These are phyloP conservation scores for Leccinum rimulosum DNA, from an alignment of 768 basidiomycete species.

Conservation along the genomic window DNA sequence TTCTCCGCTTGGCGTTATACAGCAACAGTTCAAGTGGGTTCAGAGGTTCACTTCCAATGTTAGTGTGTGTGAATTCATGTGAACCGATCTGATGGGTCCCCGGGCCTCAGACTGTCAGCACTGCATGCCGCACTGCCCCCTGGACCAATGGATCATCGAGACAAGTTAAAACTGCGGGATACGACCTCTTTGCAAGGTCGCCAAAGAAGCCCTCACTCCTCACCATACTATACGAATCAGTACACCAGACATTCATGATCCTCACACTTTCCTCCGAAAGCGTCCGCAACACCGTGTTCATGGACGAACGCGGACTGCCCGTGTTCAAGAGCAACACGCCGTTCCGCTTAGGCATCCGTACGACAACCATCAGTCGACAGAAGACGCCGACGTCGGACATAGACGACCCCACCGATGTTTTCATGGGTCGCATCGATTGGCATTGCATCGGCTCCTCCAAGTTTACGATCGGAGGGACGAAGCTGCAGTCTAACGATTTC, in stretches of 20 bases:
- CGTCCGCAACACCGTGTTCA: conserved; percentile 28
- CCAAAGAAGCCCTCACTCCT: not conserved
- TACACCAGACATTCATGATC: conserved; percentile 14
- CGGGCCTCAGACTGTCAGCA: too few relatives aligned
- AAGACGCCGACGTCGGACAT: conserved; percentile 1
- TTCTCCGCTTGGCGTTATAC: not conserved
- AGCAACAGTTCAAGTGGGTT: not conserved
- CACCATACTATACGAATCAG: not conserved
- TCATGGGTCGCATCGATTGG: conserved; percentile 35
- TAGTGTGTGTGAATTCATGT: not conserved
- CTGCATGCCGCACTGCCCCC: not conserved
- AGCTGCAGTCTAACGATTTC: conserved; percentile 25
- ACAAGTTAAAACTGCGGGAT: not conserved
- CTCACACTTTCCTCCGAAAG: conserved; percentile 26
- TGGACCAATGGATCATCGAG: not conserved
- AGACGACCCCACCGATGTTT: conserved; percentile 22
- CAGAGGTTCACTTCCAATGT: not conserved
- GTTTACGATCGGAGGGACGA: conserved; percentile 29
- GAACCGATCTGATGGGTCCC: too few relatives aligned
- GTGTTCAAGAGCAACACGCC: conserved; percentile 30
- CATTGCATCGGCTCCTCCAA: conserved; percentile 26
- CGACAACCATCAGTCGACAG: conserved; percentile 20
- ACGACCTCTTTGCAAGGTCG: too few relatives aligned
- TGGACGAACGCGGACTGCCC: conserved; percentile 25
- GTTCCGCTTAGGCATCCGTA: conserved; percentile 13